Conservation (phyloP, 2,329 filamentous ascomycete genomes). For the Aspergillus vadensis region DNA sequence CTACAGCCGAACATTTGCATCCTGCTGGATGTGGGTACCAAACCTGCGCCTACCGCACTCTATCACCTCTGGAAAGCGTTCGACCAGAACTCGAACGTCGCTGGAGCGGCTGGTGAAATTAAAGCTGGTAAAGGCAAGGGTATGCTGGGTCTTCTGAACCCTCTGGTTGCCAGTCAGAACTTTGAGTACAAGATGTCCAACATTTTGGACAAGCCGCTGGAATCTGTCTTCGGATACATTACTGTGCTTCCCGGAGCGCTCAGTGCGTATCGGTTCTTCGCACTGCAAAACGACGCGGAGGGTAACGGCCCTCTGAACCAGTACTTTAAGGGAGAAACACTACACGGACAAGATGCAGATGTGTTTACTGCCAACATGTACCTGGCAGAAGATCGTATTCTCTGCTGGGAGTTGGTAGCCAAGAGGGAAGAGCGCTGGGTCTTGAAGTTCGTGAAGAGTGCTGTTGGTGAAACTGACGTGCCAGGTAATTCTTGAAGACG, state of each 20-base stretch:
- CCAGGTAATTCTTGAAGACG: constrained; percentile 61
- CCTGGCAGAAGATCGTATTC: constrained; percentile 94
- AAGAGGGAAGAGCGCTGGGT: constrained; percentile 96
- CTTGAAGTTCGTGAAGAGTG: constrained; percentile 94
- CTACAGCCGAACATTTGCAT: constrained; percentile 97
- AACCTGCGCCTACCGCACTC: constrained; percentile 83
- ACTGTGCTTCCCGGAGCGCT: constrained; percentile 93
- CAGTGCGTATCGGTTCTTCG: constrained; percentile 93
- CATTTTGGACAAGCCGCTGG: constrained; percentile 94
- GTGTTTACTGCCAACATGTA: constrained; percentile 99
- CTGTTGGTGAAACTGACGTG: constrained; percentile 96
- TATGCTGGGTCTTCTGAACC: constrained; percentile 83
- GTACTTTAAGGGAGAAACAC: constrained; percentile 98
- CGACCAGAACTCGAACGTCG: constrained; percentile 95
- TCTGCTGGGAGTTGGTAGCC: constrained; percentile 96
- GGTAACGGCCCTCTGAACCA: constrained; percentile 94
- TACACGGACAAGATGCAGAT: constrained; percentile 93
- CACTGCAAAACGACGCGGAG: constrained; percentile 92
- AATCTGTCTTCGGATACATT: constrained; percentile 97
- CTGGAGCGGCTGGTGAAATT: constrained; percentile 95
- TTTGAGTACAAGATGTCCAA: constrained; percentile 99
- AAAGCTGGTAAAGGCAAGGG: constrained; percentile 91
- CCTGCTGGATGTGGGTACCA: constrained; percentile 91
- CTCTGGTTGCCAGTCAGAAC: constrained; percentile 93
- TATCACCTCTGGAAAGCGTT: constrained; percentile 99